phyloP scores from a whole-genome alignment of 2,329 filamentous ascomycete species.

The Apiospora aurea region DNA sequence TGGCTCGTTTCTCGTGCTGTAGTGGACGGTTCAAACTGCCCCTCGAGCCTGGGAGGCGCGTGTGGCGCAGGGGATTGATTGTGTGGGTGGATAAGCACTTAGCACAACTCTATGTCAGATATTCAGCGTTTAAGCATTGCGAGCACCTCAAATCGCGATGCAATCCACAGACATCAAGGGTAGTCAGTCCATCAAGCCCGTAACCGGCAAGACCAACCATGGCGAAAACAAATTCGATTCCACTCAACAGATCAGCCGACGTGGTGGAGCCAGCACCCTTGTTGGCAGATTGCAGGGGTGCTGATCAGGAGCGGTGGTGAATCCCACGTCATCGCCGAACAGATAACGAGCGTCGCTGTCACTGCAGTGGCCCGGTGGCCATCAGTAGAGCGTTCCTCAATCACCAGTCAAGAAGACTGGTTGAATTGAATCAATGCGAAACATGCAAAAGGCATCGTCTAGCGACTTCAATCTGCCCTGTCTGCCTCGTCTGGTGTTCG shows the following conservation, averaged over 20 bases:
- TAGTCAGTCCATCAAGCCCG: neutral
- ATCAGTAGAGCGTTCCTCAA: neutral
- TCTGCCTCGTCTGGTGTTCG: neutral
- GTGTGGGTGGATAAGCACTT: neutral
- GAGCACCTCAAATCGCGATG: neutral
- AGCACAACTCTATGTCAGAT: neutral
- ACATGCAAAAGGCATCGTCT: neutral
- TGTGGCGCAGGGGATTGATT: neutral
- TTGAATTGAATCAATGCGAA: neutral
- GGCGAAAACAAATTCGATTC: conserved; percentile 15
- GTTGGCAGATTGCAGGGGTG: conserved; percentile 23
- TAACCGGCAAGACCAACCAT: conserved; percentile 9
- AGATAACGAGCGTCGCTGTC: neutral
- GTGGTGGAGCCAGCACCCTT: conserved; percentile 4
- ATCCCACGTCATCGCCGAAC: conserved; percentile 23
- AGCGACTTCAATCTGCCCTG: neutral
- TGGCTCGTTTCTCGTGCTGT: neutral
- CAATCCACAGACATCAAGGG: neutral
- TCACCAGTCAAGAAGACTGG: neutral
- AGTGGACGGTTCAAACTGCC: neutral
- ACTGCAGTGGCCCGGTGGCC: too few relatives aligned
- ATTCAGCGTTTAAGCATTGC: neutral
- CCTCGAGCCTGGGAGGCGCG: neutral
- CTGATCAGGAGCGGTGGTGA: conserved; percentile 16
- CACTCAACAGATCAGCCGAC: conserved; percentile 13